Evolutionary conservation across 2,329 filamentous ascomycete species (phyloP).

Genomic region (Venturiaceae sp.): DNA sequence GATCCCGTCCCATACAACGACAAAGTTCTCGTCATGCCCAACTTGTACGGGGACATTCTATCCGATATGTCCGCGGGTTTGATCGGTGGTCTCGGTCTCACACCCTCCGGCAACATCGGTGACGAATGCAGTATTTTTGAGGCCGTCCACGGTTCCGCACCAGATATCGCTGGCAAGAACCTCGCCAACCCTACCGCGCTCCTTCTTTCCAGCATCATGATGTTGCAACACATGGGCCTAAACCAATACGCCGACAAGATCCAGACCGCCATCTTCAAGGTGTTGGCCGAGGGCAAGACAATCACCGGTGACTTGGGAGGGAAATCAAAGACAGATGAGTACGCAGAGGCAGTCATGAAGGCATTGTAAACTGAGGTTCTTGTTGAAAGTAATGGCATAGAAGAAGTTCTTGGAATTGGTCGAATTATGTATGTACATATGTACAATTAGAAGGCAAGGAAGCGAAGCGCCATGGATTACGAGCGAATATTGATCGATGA

Average conservation of each 20-base stretch:
- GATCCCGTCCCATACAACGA: conserved; percentile 96
- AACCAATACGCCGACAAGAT: conserved; percentile 76
- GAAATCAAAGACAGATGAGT: conserved; percentile 92
- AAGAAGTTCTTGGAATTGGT: not conserved
- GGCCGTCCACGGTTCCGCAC: conserved; percentile 94
- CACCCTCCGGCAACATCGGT: conserved; percentile 96
- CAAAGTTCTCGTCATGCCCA: conserved; percentile 96
- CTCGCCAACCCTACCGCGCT: conserved; percentile 97
- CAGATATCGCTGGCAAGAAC: conserved; percentile 91
- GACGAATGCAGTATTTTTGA: conserved; percentile 99
- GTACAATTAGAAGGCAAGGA: not conserved
- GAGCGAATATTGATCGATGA: not conserved
- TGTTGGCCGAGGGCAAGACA: conserved; percentile 86
- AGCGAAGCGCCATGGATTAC: not conserved
- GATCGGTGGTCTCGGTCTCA: conserved; percentile 93
- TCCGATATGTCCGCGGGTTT: conserved; percentile 99
- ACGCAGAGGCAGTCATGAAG: conserved; percentile 82
- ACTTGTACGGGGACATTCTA: conserved; percentile 98
- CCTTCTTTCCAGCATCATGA: conserved; percentile 95
- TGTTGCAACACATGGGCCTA: conserved; percentile 97
- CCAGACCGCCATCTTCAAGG: conserved; percentile 91
- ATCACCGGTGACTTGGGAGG: conserved; percentile 95
- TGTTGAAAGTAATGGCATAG: not conserved
- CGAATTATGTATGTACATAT: not conserved
- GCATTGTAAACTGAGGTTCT: conserved; percentile 1